Evolutionary conservation across 2,329 filamentous ascomycete genomes (phyloP), one percentile per base, ranked within the genome.

Genomic region (Rutstroemia sp.): DNA sequence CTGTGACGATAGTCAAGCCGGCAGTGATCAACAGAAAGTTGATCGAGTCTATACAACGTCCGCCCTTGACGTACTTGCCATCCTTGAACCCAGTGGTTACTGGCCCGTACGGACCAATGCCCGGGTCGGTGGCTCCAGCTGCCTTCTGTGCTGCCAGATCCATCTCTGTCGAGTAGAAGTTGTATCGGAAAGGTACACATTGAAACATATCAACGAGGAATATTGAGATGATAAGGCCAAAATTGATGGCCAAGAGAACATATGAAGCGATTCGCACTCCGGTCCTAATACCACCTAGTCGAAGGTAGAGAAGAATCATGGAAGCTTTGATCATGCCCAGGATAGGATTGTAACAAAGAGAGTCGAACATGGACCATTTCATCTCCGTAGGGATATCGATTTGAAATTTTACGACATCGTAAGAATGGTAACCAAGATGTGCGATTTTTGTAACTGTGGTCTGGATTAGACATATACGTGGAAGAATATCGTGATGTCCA

Each of bases 241-340:
- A 49, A 52, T 75, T 61, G 36, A 61, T 21, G 19, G 17, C 42
- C 23, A 61, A 46, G 14, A 54, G 58, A 47, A 55, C 53, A 21
- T 48, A 56, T 12, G 42, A 45, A 19, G 57, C 57, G 9, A 38
- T 39, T 44, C 58, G 54, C 14, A 58, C 52, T 17, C 39, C 40
- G 14, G 8, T 17, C 10, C 59, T 63, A 10, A 72, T 64, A 38
- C 71, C 64, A 57, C 72, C 71, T 2, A 77, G 68, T 0, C 73
- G 73, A 21, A 75, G 68, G 23, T 76, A 69, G 54, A 76, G 75
- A 30, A 77, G 60, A 7, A 77, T 68, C 42, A 76, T 68, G 0
- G 75, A 77, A 5, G 71, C 69, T 64, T 77, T 77, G 59, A 76
- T 70, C 14, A 77, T 67, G 3, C 73, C 73, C 4, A 78, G 62